Evolutionary conservation across 305 asterid species (phyloP).

Genomic region (Solanum hybrid): DNA sequence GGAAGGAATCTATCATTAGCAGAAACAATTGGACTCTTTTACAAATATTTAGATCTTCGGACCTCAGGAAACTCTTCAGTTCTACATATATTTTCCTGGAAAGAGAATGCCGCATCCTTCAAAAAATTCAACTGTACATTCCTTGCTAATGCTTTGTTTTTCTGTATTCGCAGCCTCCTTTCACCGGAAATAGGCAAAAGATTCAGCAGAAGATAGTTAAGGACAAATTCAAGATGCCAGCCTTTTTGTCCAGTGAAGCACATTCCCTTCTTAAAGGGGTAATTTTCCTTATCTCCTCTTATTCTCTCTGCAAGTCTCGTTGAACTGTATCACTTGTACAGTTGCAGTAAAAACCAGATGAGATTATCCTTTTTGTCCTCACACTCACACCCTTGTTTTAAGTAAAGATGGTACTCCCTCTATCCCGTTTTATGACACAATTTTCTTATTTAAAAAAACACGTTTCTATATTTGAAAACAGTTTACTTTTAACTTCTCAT

Average conservation of each 20-base stretch:
- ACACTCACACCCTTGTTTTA: background rate
- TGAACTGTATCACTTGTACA: background rate
- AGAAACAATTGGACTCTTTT: background rate
- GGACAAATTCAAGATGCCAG: slow-evolving; percentile 36
- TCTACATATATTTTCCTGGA: background rate
- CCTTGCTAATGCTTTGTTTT: background rate
- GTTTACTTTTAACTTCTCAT: background rate
- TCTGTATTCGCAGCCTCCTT: slow-evolving; percentile 25
- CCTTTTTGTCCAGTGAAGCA: slow-evolving; percentile 38
- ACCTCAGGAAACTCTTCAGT: background rate
- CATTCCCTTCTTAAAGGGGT: slow-evolving; percentile 41
- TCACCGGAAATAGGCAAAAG: slow-evolving; percentile 27
- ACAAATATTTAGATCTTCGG: background rate
- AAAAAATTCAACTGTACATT: background rate
- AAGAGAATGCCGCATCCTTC: background rate
- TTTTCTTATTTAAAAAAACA: background rate
- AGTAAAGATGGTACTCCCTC: background rate
- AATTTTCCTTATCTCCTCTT: slow-evolving; percentile 1
- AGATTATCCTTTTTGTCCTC: background rate
- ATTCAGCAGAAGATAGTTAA: slow-evolving; percentile 33
- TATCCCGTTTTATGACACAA: background rate
- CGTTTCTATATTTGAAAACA: background rate
- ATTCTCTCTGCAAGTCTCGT: background rate
- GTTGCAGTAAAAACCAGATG: background rate
- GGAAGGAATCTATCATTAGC: background rate